Percentiles rank a stretch among this genome's conserved stretches.
Evolutionary conservation across 208 protist genomes (phyloP).

Genomic region (Acanthamoeba sp.): DNA sequence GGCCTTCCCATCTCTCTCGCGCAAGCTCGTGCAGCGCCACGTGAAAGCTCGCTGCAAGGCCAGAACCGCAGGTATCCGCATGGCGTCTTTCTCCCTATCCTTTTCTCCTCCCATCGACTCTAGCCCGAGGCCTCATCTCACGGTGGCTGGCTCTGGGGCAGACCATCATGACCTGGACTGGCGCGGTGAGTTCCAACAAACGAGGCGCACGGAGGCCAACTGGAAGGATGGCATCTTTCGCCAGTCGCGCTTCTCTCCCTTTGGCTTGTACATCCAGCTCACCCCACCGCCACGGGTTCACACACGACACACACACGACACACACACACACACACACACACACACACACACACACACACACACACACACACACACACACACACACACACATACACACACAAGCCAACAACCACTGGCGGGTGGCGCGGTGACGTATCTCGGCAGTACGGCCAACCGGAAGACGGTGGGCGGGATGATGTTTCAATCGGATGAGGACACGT

Average conservation of each 20-base stretch:
- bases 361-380: too few relatives aligned
- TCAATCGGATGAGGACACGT: not conserved
- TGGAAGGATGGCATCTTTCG: not conserved
- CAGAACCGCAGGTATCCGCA: not conserved
- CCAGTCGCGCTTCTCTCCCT: not conserved
- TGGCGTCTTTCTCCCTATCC: not conserved
- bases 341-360: too few relatives aligned
- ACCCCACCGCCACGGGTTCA: too few relatives aligned
- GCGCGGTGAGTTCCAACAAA: not conserved
- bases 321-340: too few relatives aligned
- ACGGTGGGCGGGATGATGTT: constrained; percentile 13
- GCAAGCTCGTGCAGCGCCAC: not conserved
- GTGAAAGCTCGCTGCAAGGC: not conserved
- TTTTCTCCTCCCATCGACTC: too few relatives aligned
- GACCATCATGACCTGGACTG: not conserved
- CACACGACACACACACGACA: too few relatives aligned
- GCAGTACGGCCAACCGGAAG: not conserved
- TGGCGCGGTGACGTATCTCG: too few relatives aligned
- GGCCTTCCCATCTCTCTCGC: not conserved
- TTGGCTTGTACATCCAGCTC: not conserved
- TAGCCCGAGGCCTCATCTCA: not conserved
- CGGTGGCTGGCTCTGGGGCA: not conserved
- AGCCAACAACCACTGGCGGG: too few relatives aligned
- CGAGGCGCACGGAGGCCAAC: constrained; percentile 15
- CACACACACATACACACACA: too few relatives aligned